phyloP scores from a whole-genome alignment of 805 yeast genomes.

The Sungouiozyma ichnusensis region DNA sequence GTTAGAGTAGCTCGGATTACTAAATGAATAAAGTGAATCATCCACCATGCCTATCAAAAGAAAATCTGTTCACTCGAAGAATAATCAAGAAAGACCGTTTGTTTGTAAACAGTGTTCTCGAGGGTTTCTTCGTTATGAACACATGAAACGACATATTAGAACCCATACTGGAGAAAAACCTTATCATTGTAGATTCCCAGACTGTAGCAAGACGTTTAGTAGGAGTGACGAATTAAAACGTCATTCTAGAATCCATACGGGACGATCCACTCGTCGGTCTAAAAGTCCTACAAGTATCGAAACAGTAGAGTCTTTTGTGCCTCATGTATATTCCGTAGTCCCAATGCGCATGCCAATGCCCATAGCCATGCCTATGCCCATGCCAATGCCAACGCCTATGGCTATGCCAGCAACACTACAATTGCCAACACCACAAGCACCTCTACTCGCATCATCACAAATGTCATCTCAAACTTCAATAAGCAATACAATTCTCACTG shows the following conservation, averaged over 20 bases:
- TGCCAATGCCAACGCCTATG: constrained; percentile 1
- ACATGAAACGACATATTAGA: constrained; percentile 77
- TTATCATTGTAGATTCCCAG: constrained; percentile 69
- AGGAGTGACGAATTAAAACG: constrained; percentile 78
- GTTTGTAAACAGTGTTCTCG: constrained; percentile 76
- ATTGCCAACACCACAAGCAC: not conserved
- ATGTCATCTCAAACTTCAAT: not conserved
- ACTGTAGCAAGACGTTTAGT: constrained; percentile 67
- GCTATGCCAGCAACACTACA: not conserved
- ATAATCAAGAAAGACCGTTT: constrained; percentile 50
- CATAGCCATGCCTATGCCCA: constrained; percentile 5
- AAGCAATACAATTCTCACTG: not conserved
- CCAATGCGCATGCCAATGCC: constrained; percentile 5
- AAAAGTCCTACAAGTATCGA: not conserved
- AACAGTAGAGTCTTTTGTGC: not conserved
- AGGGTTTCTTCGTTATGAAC: constrained; percentile 82
- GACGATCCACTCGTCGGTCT: not conserved
- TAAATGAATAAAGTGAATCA: no score
- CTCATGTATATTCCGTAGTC: not conserved
- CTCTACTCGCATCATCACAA: not conserved
- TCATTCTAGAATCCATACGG: constrained; percentile 61
- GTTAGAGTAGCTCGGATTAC: no score
- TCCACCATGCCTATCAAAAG: no score
- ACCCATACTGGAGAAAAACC: constrained; percentile 73
- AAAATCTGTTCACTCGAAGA: no score